Conservation (phyloP, 805 yeast species). For the Cyberlindnera euphorbiiphila region DNA sequence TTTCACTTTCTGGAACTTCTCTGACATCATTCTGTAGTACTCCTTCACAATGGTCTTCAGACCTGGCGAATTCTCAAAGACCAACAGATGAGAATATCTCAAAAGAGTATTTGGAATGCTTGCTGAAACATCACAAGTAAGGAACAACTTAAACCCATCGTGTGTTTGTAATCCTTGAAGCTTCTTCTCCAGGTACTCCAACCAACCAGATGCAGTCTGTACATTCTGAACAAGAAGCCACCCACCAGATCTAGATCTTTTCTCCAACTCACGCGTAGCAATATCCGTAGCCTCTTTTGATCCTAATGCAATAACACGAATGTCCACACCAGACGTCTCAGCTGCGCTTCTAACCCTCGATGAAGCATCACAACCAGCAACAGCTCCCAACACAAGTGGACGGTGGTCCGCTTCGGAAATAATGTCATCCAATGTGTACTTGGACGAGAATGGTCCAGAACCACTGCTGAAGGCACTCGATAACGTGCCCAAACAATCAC, state of each 20-base stretch:
- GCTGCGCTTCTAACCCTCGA: conserved; percentile 47
- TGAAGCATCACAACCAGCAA: conserved; percentile 66
- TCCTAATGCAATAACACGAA: conserved; percentile 64
- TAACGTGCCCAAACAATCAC: conserved; percentile 19
- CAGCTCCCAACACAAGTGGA: conserved; percentile 53
- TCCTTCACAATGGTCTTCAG: conserved; percentile 42
- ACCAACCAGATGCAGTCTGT: conserved; percentile 68
- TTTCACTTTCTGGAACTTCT: neutral
- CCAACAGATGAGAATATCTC: conserved; percentile 48
- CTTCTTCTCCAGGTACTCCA: conserved; percentile 48
- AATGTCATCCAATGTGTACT: conserved; percentile 32
- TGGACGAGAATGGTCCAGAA: conserved; percentile 32
- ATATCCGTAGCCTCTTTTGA: conserved; percentile 57
- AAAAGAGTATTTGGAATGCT: conserved; percentile 54
- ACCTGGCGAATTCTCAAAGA: conserved; percentile 62
- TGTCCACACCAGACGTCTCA: conserved; percentile 18
- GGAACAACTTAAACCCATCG: conserved; percentile 49
- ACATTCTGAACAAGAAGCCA: conserved; percentile 83
- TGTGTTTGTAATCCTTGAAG: conserved; percentile 32
- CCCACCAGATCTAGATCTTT: conserved; percentile 43
- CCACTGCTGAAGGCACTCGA: conserved; percentile 27
- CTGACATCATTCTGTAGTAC: conserved; percentile 25
- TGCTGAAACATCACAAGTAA: conserved; percentile 55
- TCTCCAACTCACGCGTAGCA: conserved; percentile 51
- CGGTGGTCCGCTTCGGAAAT: conserved; percentile 18